These are phyloP conservation scores for Backusella tuberculispora DNA, from an alignment of 192 early-diverging fungal genomes.

Conservation along the genomic window DNA sequence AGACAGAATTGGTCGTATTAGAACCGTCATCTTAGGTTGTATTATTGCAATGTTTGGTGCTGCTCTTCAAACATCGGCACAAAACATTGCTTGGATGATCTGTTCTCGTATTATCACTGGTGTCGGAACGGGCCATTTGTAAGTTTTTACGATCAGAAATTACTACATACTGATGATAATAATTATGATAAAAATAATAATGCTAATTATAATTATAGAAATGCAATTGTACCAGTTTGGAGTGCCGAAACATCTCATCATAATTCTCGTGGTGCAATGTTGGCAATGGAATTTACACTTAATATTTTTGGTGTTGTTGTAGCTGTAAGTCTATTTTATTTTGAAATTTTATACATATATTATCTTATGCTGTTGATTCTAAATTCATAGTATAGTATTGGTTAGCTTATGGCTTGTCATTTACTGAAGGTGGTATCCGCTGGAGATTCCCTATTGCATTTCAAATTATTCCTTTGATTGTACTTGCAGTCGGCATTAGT, in stretches of 20 bases:
- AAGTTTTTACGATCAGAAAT: background rate
- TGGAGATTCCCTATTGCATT: constrained; percentile 40
- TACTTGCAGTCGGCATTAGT: constrained; percentile 29
- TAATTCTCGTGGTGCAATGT: constrained; percentile 30
- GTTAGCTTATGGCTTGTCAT: constrained; percentile 34
- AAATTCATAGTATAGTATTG: constrained; percentile 22
- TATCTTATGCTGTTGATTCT: background rate
- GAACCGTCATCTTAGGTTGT: constrained; percentile 28
- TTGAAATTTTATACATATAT: background rate
- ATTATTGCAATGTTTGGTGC: constrained; percentile 33
- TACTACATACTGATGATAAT: background rate
- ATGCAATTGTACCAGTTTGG: constrained; percentile 42
- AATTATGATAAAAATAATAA: background rate
- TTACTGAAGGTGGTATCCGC: constrained; percentile 31
- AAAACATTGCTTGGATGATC: constrained; percentile 39
- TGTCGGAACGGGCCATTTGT: constrained; percentile 37
- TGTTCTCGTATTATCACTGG: constrained; percentile 37
- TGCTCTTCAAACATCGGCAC: constrained; percentile 34
- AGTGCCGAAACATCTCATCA: constrained; percentile 40
- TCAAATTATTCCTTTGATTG: constrained; percentile 31
- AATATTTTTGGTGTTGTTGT: constrained; percentile 42
- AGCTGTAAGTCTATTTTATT: constrained; percentile 23
- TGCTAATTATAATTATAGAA: constrained; percentile 10
- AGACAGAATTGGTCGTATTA: constrained; percentile 38
- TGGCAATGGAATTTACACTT: constrained; percentile 39